Conservation (phyloP, 73 alveolate species). For the Blepharisma stoltei region DNA sequence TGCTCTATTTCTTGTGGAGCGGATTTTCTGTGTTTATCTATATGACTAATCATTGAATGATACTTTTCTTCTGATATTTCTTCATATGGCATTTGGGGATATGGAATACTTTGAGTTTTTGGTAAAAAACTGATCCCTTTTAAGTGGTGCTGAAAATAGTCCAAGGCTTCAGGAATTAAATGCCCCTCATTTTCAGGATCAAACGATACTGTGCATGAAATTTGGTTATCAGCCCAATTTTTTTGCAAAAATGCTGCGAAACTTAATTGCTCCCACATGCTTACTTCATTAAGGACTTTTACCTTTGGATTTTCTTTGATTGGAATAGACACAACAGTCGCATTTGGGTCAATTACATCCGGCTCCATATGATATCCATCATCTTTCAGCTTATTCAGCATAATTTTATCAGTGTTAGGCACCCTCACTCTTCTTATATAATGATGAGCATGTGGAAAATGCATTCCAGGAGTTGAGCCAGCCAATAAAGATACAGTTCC, state of each 20-base stretch:
- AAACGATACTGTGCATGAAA: conserved; percentile 61
- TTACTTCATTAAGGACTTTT: conserved; percentile 28
- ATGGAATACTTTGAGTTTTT: conserved; percentile 25
- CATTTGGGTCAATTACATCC: conserved; percentile 39
- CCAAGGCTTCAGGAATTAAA: conserved; percentile 42
- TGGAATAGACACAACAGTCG: conserved; percentile 54
- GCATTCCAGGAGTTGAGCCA: conserved; percentile 73
- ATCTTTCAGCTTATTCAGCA: conserved; percentile 29
- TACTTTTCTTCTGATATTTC: conserved; percentile 45
- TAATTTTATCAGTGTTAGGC: neutral
- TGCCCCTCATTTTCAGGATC: conserved; percentile 50
- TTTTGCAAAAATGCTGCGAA: conserved; percentile 47
- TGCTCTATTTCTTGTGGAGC: too few relatives aligned
- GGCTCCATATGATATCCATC: conserved; percentile 49
- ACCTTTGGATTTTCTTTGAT: conserved; percentile 25
- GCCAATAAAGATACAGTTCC: conserved; percentile 67
- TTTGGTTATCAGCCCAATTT: conserved; percentile 69
- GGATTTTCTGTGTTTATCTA: neutral
- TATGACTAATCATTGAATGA: neutral
- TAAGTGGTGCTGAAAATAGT: conserved; percentile 47
- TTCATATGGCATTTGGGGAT: conserved; percentile 66
- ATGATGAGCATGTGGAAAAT: conserved; percentile 46
- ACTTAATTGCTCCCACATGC: conserved; percentile 50
- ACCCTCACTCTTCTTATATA: conserved; percentile 62
- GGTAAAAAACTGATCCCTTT: conserved; percentile 64